Base-by-base conservation (phyloP, 768 basidiomycete species). In the Naganishia kalamii region DNA sequence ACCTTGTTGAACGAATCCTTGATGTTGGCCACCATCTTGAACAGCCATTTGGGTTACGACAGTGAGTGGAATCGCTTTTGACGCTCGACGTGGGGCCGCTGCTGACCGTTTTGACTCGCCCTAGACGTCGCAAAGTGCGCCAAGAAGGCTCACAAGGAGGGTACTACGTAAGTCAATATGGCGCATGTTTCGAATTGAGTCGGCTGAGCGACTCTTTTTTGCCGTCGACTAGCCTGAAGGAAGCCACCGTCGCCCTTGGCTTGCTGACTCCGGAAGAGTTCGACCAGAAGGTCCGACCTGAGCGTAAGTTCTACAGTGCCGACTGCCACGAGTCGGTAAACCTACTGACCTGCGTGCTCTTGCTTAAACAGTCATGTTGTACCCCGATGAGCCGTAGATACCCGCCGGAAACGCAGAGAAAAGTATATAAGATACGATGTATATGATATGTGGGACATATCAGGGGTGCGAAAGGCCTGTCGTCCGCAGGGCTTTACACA, bases 131-230 rank as follows among this genome's bases (percentile, higher is more conserved):
- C 96, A 54, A 92, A 90, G 80, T 91, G 89, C 74, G 96, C 96
- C 30, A 99, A 99, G 85, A 98, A 98, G 79, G 96, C 96, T n/a
- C 96, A 98, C 83, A 91, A 88, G 78, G 92, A 99, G 80, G 96
- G 96, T 29, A 89, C 87, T 52, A 98, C 96, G 66, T 77, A 64
- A 73, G 76, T 72, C 11, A 4, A 25, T 11, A n/a, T n/a, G n/a
- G 57, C 21, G 29, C 3, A 10, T 21, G 29, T 23, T 19, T 29
- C 25, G 11, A 3, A 5, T 37, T 33, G 3, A 23, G 35, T 25
- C 33, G 5, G 15, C 29, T 41, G 1, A 33, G 3, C 19, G 2
- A 44, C 25, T 43, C 7, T 61, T 15, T 43, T 35, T 44, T 29
- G 40, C 6, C 19, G 4, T 12, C 43, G 0, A 11, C 35, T 43